Percentiles rank a stretch among this genome's conserved stretches.
phyloP scores from a whole-genome alignment of 2,329 filamentous ascomycete genomes.

The Coniochaeta prunicola region DNA sequence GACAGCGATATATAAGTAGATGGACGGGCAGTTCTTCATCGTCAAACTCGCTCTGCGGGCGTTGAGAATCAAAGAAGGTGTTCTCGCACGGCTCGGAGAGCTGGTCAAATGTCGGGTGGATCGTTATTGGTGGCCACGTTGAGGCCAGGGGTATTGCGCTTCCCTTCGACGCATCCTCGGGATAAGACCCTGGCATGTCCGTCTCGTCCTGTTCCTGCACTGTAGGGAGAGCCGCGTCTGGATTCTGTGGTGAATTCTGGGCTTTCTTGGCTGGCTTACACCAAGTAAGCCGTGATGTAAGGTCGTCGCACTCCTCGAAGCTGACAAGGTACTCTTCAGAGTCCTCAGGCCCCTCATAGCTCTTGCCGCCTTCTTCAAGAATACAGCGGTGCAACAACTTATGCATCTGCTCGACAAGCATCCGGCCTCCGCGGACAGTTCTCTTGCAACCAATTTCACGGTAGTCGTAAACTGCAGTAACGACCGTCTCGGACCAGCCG shows the following conservation, averaged over 20 bases:
- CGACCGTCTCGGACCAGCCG: conserved; percentile 83
- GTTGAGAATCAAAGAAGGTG: conserved; percentile 59
- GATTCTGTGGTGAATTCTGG: conserved; percentile 14
- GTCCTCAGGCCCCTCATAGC: conserved; percentile 16
- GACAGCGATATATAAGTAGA: conserved; percentile 64
- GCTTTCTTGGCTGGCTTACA: conserved; percentile 45
- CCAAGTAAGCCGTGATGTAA: conserved; percentile 71
- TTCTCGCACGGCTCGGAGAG: conserved; percentile 70
- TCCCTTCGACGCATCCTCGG: conserved; percentile 16
- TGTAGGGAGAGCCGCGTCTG: conserved; percentile 37
- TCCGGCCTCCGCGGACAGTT: conserved; percentile 67
- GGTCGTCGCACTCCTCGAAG: conserved; percentile 78
- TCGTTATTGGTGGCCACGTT: conserved; percentile 39
- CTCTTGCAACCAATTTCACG: conserved; percentile 67
- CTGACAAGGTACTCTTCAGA: conserved; percentile 34
- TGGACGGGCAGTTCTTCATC: conserved; percentile 81
- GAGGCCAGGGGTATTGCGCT: conserved; percentile 39
- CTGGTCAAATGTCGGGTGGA: conserved; percentile 61
- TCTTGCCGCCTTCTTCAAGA: conserved; percentile 14
- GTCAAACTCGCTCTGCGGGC: conserved; percentile 56
- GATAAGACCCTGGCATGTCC: conserved; percentile 16
- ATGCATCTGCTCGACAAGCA: conserved; percentile 63
- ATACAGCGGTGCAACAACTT: conserved; percentile 44
- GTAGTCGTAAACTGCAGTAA: conserved; percentile 86
- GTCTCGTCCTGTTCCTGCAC: conserved; percentile 53